Conservation (phyloP, 345 rosid genomes). For the Rubroshorea leprosula region DNA sequence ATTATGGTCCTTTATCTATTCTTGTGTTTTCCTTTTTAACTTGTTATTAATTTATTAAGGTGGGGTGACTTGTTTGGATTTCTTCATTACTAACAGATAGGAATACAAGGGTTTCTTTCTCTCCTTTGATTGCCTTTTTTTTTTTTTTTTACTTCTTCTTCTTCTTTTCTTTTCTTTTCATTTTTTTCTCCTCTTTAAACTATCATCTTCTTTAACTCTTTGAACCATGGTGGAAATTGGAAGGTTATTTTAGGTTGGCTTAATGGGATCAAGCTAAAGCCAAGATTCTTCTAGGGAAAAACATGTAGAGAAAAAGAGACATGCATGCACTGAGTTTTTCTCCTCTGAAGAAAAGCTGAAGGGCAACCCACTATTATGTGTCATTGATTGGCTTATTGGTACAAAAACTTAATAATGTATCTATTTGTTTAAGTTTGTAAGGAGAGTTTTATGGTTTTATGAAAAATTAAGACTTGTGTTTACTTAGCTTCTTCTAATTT, state of each 20-base stretch:
- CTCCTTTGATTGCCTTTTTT: background rate
- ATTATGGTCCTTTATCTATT: constrained; percentile 19
- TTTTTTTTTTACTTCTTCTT: background rate
- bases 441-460: constrained; percentile 3
- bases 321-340: constrained; percentile 9
- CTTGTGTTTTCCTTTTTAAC: constrained; percentile 14
- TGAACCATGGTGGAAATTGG: constrained; percentile 25
- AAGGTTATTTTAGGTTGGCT: constrained; percentile 49
- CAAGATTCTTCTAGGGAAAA: constrained; percentile 16
- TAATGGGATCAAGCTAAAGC: constrained; percentile 25
- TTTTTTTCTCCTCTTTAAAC: background rate
- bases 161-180: constrained; percentile 8
- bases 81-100: constrained; percentile 42
- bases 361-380: constrained; percentile 12
- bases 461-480: constrained; percentile 7
- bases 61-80: constrained; percentile 40
- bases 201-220: constrained; percentile 16
- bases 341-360: constrained; percentile 8
- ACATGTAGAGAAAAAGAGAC: constrained; percentile 15
- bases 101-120: constrained; percentile 23
- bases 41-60: constrained; percentile 26
- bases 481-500: constrained; percentile 7
- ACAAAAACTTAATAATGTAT: constrained; percentile 22
- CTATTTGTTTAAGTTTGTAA: too few relatives aligned
- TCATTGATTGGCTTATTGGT: constrained; percentile 22